phyloP scores from a whole-genome alignment of 73 alveolate genomes.

The Uronychia setigera region DNA sequence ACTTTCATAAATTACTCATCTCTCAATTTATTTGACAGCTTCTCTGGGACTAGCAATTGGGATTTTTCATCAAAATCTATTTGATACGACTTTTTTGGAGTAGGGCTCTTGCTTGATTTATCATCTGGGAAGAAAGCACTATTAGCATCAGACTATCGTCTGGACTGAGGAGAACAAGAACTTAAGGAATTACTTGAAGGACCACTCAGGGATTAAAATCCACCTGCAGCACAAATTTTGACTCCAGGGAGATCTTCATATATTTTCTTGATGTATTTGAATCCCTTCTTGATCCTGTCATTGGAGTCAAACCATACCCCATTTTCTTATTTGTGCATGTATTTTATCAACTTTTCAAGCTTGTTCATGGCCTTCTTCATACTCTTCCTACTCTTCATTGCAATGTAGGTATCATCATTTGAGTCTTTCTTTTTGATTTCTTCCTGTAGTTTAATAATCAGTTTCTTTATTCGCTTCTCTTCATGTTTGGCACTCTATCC shows the following conservation, averaged over 20 bases:
- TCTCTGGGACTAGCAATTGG: not conserved
- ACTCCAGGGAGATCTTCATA: not conserved
- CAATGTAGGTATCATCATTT: not conserved
- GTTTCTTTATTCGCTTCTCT: not conserved
- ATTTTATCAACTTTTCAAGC: not conserved
- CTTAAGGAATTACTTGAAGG: too few relatives aligned
- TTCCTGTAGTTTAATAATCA: not conserved
- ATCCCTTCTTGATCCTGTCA: not conserved
- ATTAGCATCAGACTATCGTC: not conserved
- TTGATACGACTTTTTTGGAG: not conserved
- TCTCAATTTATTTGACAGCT: constrained; percentile 2
- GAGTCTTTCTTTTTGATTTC: not conserved
- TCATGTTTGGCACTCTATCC: not conserved
- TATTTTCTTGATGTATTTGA: not conserved
- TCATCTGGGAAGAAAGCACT: not conserved
- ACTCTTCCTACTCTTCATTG: not conserved
- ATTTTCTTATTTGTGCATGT: not conserved
- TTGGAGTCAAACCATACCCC: not conserved
- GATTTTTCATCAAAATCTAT: not conserved
- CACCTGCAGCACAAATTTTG: too few relatives aligned
- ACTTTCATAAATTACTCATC: constrained; percentile 35
- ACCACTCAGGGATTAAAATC: too few relatives aligned
- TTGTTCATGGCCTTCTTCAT: not conserved
- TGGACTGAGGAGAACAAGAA: not conserved
- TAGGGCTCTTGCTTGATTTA: not conserved